Base-by-base conservation (phyloP, 2,329 filamentous ascomycete species). In the Alternaria sp. region DNA sequence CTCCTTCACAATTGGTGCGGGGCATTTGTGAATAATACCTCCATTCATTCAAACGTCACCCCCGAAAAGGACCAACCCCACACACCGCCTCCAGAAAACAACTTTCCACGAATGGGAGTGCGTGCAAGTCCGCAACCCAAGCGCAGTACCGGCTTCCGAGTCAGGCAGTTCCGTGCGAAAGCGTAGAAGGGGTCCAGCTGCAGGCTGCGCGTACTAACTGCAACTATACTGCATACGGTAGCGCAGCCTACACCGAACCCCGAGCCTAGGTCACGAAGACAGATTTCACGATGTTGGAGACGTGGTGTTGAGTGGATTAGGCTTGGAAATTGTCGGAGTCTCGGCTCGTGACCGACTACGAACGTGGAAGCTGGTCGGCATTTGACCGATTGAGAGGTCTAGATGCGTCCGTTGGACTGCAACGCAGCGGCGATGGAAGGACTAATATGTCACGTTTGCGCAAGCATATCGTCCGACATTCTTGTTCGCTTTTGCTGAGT, bases 51-150 rank as follows among this genome's bases (percentile, higher is more conserved):
- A n/a, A 18, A 52, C 51, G 45, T 53, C 25, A 38, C 45, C 38
- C 28, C 50, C 36, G 28, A 58, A 52, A 20, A 36, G 25, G 20
- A n/a, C 41, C 45, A 56, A 49, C 46, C 46, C 46, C 46, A 36
- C 46, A 50, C 22, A 18, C 22, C 32, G 32, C 46, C 20, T 20
- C 34, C 20, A 50, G 30, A 34, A 38, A n/a, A 36, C 64, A 36
- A n/a, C 65, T 61, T 60, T 70, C 69, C 69, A 72, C 68, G 63
- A 72, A 72, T 72, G 57, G 63, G 57, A 70, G 57, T 27, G 56
- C 61, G 34, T 22, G 8, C 18, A 60, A 57, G 55, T 63, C 65
- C 62, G 62, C 61, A 61, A 45, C 25, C 54, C 45, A 50, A 11
- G 43, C 30, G 28, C 14, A 30, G 46, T 36, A 38, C 22, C 46